Conservation (phyloP, 441 rosid genomes). For the Aleurites moluccanus region DNA sequence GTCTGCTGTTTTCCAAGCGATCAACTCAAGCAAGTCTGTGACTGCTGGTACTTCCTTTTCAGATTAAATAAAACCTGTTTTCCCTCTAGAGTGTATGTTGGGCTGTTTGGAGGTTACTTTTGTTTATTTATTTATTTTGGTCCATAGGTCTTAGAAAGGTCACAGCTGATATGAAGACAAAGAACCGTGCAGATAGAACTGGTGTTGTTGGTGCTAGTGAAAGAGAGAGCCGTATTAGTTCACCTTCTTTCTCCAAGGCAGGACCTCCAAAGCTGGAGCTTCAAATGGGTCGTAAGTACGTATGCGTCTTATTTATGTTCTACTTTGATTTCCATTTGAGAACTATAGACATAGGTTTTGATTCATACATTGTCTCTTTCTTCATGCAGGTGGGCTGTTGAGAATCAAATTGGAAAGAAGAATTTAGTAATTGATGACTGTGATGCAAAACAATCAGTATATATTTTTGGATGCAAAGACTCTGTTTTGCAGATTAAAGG, state of each 20-base stretch:
- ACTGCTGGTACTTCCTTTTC: constrained; percentile 58
- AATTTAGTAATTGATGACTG: constrained; percentile 83
- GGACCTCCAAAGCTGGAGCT: constrained; percentile 94
- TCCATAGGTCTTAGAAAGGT: constrained; percentile 79
- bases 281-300: constrained; percentile 98
- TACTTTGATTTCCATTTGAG: constrained; percentile 16
- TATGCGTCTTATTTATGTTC: constrained; percentile 17
- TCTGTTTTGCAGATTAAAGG: constrained; percentile 95
- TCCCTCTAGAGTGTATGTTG: background rate
- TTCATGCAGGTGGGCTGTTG: constrained; percentile 82
- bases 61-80: background rate
- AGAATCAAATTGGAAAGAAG: constrained; percentile 89
- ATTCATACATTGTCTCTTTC: constrained; percentile 16
- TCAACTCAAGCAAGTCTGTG: constrained; percentile 62
- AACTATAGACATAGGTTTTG: constrained; percentile 5
- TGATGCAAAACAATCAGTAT: constrained; percentile 90
- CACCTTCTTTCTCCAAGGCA: constrained; percentile 59
- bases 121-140: background rate
- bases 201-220: constrained; percentile 64
- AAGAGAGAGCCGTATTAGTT: constrained; percentile 45
- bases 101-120: constrained; percentile 18
- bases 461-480: constrained; percentile 93
- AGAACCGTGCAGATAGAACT: constrained; percentile 69
- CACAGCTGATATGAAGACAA: constrained; percentile 89
- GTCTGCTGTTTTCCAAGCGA: constrained; percentile 92